Evolutionary conservation across 495 filamentous ascomycete species (phyloP).

Genomic region (Podospora pseudopauciseta): DNA sequence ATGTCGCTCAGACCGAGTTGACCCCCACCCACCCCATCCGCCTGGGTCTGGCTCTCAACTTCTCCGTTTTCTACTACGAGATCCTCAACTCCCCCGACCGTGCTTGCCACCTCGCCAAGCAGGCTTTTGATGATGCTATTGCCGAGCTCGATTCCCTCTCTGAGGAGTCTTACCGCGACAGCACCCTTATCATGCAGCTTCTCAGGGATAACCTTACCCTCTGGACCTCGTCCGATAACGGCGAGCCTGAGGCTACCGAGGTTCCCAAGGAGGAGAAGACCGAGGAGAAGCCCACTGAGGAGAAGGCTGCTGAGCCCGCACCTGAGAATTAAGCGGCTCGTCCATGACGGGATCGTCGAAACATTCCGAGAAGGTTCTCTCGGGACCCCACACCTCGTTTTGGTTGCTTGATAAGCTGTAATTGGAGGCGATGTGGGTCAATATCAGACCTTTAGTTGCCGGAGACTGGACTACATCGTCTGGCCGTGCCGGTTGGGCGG

Average conservation of each 20-base stretch:
- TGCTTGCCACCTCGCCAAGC: constrained; percentile 98
- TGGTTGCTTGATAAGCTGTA: background rate
- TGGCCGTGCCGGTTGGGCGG: constrained; percentile 9
- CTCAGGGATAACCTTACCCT: constrained; percentile 98
- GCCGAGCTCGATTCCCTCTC: constrained; percentile 97
- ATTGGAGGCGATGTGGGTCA: background rate
- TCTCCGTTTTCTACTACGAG: constrained; percentile 99
- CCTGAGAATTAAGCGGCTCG: constrained; percentile 37
- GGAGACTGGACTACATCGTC: constrained; percentile 4
- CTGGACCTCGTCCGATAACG: constrained; percentile 95
- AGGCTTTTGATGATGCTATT: constrained; percentile 99
- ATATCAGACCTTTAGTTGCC: background rate
- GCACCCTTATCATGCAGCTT: constrained; percentile 99
- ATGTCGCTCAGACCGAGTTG: constrained; percentile 96
- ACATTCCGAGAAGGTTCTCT: background rate
- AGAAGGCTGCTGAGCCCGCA: constrained; percentile 51
- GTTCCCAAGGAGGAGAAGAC: constrained; percentile 64
- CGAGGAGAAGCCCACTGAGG: constrained; percentile 50
- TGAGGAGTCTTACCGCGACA: constrained; percentile 99
- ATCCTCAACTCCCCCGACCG: constrained; percentile 98
- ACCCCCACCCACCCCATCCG: constrained; percentile 99
- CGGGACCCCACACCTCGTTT: background rate
- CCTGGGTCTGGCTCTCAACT: constrained; percentile 96
- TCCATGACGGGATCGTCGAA: background rate
- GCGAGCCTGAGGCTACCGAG: constrained; percentile 66